Evolutionary conservation across 1,284 basidiomycete species (phyloP), one percentile per base, ranked within the genome.

Genomic region (Apiotrichum sp.): DNA sequence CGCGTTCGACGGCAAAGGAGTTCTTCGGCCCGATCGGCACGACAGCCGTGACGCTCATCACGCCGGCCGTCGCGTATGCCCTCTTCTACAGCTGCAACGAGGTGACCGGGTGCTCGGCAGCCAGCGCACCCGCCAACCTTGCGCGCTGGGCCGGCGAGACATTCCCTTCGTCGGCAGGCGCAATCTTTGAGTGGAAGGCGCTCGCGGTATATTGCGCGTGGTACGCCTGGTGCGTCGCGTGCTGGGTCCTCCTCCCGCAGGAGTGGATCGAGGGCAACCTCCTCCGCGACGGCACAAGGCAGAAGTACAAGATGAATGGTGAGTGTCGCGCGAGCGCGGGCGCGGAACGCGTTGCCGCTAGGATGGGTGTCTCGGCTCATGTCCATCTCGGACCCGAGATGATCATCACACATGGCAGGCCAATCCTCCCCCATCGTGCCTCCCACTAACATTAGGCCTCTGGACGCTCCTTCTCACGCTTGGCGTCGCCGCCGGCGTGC

Each of bases 241-340:
- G 89, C 8, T 97, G 93, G 93, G 80, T 78, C 8, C 68, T 93
- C 38, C 78, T 98, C 6, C 96, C 96, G 0, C 93, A 91, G 6
- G 87, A 92, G 63, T 83, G 83, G 81, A 81, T 96, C 10, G 80
- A 89, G 59, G 96, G 96, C 11, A 84, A 81, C 7, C 78, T 82
- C 22, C 76, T 98, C 63, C 81, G 96, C 44, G 86, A 86, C 42
- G 95, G 95, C 0, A 79, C 79, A 53, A 85, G 81, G 65, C 85
- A 87, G 71, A 78, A 80, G 59, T 99, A 99, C 81, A 97, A 91
- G 77, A 92, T 97, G 67, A 98, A 98, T 78, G 93, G 93, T 93
- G 55, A 57, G 79, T 65, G n/a, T 22, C 22, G 22, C 22, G 22
- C 22, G 22, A 22, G 22, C 22, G 22, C 22, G 22, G 22, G 22